phyloP scores from a whole-genome alignment of 1,139 yeast species.

The Kodamaea derodonti region DNA sequence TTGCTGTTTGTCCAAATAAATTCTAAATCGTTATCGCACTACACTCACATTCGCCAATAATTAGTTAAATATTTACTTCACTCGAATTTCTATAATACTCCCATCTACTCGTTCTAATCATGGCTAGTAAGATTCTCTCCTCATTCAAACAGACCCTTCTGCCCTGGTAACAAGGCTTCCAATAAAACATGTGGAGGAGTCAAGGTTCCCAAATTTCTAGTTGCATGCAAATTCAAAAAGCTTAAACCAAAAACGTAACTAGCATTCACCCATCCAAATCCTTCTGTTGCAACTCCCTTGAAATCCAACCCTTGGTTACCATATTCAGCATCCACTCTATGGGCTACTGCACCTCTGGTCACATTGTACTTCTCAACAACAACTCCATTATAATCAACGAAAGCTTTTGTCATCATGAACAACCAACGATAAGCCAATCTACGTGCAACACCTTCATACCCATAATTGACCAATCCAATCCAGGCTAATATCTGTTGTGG shows the following conservation, averaged over 20 bases:
- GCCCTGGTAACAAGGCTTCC: slow-evolving; percentile 1
- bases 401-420: slow-evolving; percentile 83
- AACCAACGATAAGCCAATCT: slow-evolving; percentile 86
- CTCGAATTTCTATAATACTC: too few species aligned
- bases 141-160: slow-evolving; percentile 1
- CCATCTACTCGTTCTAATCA: too few species aligned
- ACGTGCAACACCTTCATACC: slow-evolving; percentile 60
- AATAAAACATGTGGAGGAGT: slow-evolving; percentile 62
- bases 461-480: slow-evolving; percentile 79
- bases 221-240: slow-evolving; percentile 63
- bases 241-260: slow-evolving; percentile 75
- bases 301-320: slow-evolving; percentile 95
- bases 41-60: too few species aligned
- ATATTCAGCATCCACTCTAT: slow-evolving; percentile 91
- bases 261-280: slow-evolving; percentile 97
- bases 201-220: slow-evolving; percentile 76
- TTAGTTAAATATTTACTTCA: too few species aligned
- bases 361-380: slow-evolving; percentile 97
- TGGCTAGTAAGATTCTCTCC: too few species aligned
- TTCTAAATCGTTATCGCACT: too few species aligned
- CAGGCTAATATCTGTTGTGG: slow-evolving; percentile 96
- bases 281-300: slow-evolving; percentile 93
- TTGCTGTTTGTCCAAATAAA: too few species aligned
- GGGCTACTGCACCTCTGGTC: slow-evolving; percentile 78
- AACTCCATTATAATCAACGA: slow-evolving; percentile 91